Conservation (phyloP, 2,329 filamentous ascomycete species). For the Alternaria postmessia region DNA sequence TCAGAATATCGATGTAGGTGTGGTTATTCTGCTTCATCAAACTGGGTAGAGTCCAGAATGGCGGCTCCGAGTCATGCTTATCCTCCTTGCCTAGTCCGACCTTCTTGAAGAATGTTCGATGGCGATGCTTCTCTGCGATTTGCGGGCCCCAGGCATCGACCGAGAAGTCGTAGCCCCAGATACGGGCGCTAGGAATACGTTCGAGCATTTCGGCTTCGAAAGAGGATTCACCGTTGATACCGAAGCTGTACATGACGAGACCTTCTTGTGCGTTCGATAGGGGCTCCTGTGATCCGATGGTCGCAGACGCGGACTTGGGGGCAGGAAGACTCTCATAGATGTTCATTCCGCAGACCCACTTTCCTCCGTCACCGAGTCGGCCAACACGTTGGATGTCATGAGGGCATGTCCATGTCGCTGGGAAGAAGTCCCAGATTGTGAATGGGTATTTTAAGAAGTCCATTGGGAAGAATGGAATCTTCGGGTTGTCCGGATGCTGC, state of each 20-base stretch:
- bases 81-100: constrained; percentile 40
- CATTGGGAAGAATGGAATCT: constrained; percentile 42
- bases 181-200: constrained; percentile 40
- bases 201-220: constrained; percentile 48
- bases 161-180: constrained; percentile 47
- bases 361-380: constrained; percentile 44
- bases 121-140: constrained; percentile 29
- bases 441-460: constrained; percentile 44
- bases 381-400: constrained; percentile 46
- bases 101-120: constrained; percentile 43
- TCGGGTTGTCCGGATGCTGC: constrained; percentile 37
- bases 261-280: constrained; percentile 26
- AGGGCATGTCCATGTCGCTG: constrained; percentile 44
- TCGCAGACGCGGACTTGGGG: constrained; percentile 19
- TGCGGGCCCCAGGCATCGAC: constrained; percentile 43
- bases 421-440: constrained; percentile 48
- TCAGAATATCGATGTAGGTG: constrained; percentile 46
- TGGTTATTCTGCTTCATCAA: constrained; percentile 46
- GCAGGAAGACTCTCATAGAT: constrained; percentile 39
- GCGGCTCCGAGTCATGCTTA: constrained; percentile 26
- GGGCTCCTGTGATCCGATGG: constrained; percentile 21
- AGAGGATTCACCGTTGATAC: constrained; percentile 45
- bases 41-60: constrained; percentile 40
- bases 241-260: constrained; percentile 45
- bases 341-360: constrained; percentile 49